phyloP scores from a whole-genome alignment of 2,329 filamentous ascomycete genomes.

The Botrytis cinerea region DNA sequence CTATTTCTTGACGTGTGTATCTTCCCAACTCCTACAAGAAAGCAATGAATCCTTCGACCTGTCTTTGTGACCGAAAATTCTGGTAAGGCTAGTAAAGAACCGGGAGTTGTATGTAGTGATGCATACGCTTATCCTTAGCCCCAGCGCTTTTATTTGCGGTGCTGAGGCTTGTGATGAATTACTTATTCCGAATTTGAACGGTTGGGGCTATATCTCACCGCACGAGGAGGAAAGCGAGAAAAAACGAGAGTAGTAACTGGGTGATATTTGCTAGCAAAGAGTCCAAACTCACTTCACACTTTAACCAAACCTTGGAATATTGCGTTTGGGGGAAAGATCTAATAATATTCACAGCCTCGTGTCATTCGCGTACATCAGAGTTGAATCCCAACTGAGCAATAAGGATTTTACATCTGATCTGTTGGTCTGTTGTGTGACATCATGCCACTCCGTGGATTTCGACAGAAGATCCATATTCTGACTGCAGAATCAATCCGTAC shows the following conservation, averaged over 20 bases:
- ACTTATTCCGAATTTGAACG: neutral
- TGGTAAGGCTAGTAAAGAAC: neutral
- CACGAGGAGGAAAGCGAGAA: neutral
- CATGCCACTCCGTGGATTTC: neutral
- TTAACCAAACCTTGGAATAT: neutral
- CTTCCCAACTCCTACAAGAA: no score
- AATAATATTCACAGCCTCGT: neutral
- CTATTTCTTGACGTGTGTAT: neutral
- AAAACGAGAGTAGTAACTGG: neutral
- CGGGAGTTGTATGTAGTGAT: no score
- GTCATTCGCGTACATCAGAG: neutral
- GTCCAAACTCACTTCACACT: no score
- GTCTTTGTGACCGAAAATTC: neutral
- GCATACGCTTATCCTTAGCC: neutral
- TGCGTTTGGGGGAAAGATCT: neutral
- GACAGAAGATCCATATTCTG: neutral
- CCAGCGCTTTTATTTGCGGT: neutral
- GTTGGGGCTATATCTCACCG: neutral
- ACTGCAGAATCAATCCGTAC: neutral
- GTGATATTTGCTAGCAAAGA: neutral
- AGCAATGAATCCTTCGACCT: neutral
- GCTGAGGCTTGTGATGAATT: neutral
- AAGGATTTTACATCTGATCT: neutral
- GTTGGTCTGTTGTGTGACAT: neutral
- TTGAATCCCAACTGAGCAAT: neutral